A percentile compares a stretch with the other conserved stretches of the same genome.
Conservation (phyloP, 2,329 filamentous ascomycete species). For the Cordyceps sp. region DNA sequence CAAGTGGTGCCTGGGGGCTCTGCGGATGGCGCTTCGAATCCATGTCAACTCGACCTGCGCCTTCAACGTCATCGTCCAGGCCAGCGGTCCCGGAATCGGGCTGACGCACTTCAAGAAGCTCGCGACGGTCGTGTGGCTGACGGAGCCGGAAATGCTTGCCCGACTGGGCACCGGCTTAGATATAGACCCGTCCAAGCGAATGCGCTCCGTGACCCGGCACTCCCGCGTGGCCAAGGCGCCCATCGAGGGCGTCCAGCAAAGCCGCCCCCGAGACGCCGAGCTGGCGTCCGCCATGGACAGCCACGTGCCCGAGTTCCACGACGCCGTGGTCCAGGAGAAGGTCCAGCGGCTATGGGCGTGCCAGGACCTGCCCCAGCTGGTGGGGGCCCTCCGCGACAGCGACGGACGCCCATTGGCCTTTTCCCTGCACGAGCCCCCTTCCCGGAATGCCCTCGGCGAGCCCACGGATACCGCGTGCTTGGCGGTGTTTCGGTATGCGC, state of each 20-base stretch:
- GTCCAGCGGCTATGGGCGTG: conserved; percentile 2
- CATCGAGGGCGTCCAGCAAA: neutral
- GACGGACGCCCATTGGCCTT: conserved; percentile 1
- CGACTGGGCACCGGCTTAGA: neutral
- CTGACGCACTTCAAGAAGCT: conserved; percentile 4
- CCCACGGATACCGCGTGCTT: neutral
- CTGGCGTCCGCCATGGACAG: conserved; percentile 1
- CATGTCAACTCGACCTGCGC: conserved; percentile 11
- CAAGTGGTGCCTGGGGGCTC: conserved; percentile 1
- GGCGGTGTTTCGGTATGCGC: conserved; percentile 4
- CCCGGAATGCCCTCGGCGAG: neutral
- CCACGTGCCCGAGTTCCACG: conserved; percentile 2
- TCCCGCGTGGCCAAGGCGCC: neutral
- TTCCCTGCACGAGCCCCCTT: neutral
- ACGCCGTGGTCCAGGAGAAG: conserved; percentile 1
- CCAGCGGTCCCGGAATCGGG: neutral
- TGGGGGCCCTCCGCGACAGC: neutral
- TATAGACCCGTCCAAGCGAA: neutral
- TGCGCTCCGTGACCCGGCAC: neutral
- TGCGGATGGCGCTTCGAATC: conserved; percentile 6
- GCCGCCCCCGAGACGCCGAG: conserved; percentile 1
- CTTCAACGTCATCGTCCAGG: conserved; percentile 4
- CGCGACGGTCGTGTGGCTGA: conserved; percentile 5
- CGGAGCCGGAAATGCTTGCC: conserved; percentile 3
- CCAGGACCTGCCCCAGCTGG: neutral